Evolutionary conservation across 208 protist species (phyloP).

Genomic region (Histomonas meleagridis): DNA sequence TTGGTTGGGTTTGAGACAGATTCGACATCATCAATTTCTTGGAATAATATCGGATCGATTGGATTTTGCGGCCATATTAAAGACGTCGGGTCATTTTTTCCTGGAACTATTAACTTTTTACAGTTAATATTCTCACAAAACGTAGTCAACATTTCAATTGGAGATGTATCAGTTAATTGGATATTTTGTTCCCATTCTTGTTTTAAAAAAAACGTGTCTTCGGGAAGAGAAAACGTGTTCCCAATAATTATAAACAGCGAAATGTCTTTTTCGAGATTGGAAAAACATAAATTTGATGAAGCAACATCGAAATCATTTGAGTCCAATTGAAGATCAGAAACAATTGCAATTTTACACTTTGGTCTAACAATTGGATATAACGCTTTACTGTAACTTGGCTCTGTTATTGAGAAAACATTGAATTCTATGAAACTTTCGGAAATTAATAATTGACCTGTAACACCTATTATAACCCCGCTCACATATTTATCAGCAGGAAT

Average conservation of each 20-base stretch:
- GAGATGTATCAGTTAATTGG: background rate
- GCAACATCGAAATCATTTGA: background rate
- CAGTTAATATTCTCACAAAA: background rate
- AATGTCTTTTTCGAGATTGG: background rate
- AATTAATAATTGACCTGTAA: background rate
- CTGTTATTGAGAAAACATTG: background rate
- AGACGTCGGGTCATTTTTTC: background rate
- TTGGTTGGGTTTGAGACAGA: background rate
- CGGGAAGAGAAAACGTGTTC: background rate
- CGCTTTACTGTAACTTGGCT: too few species aligned
- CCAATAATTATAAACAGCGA: background rate
- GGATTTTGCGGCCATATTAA: background rate
- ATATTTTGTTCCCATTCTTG: background rate
- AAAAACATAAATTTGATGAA: background rate
- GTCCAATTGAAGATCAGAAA: background rate
- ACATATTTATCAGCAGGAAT: background rate
- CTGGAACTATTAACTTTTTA: background rate
- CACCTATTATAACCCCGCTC: background rate
- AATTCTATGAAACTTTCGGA: background rate
- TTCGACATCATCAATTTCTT: background rate
- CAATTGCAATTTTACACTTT: background rate
- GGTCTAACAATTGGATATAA: too few species aligned
- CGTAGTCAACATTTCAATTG: background rate
- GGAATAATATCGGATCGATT: background rate
- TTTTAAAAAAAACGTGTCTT: background rate